These are phyloP conservation scores for Biscutella laevigata DNA, from an alignment of 441 rosid genomes.

Conservation along the genomic window DNA sequence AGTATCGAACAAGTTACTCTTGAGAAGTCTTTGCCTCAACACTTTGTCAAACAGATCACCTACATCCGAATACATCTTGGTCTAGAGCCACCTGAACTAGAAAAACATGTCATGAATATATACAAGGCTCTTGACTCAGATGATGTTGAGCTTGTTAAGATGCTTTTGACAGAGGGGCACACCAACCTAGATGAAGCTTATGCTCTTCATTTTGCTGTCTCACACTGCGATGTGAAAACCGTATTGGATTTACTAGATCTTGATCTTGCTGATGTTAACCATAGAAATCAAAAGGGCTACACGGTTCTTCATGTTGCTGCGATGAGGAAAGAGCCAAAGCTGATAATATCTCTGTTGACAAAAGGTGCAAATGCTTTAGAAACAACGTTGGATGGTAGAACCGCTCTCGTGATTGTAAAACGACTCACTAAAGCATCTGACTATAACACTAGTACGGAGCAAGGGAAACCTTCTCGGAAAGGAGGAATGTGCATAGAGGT, in stretches of 20 bases:
- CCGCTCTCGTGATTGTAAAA: slow-evolving; percentile 60
- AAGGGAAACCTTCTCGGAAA: slow-evolving; percentile 49
- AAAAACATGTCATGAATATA: slow-evolving; percentile 56
- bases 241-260: slow-evolving; percentile 63
- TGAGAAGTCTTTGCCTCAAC: slow-evolving; percentile 51
- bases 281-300: slow-evolving; percentile 53
- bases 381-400: slow-evolving; percentile 62
- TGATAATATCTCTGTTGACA: slow-evolving; percentile 57
- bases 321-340: slow-evolving; percentile 66
- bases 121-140: slow-evolving; percentile 78
- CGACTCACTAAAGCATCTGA: slow-evolving; percentile 56
- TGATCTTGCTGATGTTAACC: slow-evolving; percentile 66
- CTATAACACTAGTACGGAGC: slow-evolving; percentile 39
- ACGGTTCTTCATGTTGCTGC: slow-evolving; percentile 82
- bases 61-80: slow-evolving; percentile 36
- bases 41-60: slow-evolving; percentile 38
- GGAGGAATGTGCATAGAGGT: slow-evolving; percentile 75
- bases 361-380: slow-evolving; percentile 71
- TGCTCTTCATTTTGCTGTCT: slow-evolving; percentile 83
- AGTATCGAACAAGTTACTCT: slow-evolving; percentile 48
- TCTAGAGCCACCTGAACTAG: slow-evolving; percentile 28
- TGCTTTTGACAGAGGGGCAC: slow-evolving; percentile 61
- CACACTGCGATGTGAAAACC: slow-evolving; percentile 69
- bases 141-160: slow-evolving; percentile 73
- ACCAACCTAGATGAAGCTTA: slow-evolving; percentile 55